A percentile compares a stretch with the other conserved stretches of the same genome.
These are phyloP conservation scores for Leccinum incarnatum DNA, from an alignment of 768 basidiomycete genomes.

Conservation along the genomic window DNA sequence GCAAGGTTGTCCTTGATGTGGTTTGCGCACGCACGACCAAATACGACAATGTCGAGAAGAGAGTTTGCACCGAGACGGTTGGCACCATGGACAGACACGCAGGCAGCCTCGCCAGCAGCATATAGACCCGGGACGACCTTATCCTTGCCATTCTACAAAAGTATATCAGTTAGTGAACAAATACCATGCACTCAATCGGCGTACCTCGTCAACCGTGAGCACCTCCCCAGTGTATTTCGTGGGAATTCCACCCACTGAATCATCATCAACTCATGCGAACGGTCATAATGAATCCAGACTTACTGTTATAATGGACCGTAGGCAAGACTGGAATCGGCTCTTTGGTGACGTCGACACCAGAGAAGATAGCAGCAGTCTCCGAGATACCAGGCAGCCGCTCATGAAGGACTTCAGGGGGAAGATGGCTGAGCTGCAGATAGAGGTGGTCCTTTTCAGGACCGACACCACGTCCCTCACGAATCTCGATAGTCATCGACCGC, in stretches of 20 bases:
- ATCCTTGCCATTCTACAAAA: slow-evolving; percentile 73
- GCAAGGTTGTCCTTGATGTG: slow-evolving; percentile 91
- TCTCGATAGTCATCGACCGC: slow-evolving; percentile 98
- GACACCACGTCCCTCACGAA: slow-evolving; percentile 98
- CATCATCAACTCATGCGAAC: slow-evolving; percentile 13
- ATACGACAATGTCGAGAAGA: slow-evolving; percentile 97
- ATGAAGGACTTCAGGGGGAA: slow-evolving; percentile 92
- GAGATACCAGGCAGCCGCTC: slow-evolving; percentile 99
- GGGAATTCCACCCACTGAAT: slow-evolving; percentile 96
- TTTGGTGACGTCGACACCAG: slow-evolving; percentile 99
- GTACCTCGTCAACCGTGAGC: slow-evolving; percentile 72
- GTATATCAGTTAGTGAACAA: background rate
- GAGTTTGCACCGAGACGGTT: slow-evolving; percentile 99
- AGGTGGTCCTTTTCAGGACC: slow-evolving; percentile 98
- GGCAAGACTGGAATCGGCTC: slow-evolving; percentile 98
- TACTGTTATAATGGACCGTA: slow-evolving; percentile 98
- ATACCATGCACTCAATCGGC: slow-evolving; percentile 1
- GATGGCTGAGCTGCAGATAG: slow-evolving; percentile 94
- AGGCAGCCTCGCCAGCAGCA: slow-evolving; percentile 98
- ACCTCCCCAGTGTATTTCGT: slow-evolving; percentile 98
- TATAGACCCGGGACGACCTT: slow-evolving; percentile 94
- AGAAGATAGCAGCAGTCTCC: slow-evolving; percentile 98
- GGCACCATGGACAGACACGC: slow-evolving; percentile 98
- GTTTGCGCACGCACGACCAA: slow-evolving; percentile 98
- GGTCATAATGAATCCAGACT: slow-evolving; percentile 31